Evolutionary conservation across 495 filamentous ascomycete species (phyloP).

Genomic region (Eremomyces bilateralis): DNA sequence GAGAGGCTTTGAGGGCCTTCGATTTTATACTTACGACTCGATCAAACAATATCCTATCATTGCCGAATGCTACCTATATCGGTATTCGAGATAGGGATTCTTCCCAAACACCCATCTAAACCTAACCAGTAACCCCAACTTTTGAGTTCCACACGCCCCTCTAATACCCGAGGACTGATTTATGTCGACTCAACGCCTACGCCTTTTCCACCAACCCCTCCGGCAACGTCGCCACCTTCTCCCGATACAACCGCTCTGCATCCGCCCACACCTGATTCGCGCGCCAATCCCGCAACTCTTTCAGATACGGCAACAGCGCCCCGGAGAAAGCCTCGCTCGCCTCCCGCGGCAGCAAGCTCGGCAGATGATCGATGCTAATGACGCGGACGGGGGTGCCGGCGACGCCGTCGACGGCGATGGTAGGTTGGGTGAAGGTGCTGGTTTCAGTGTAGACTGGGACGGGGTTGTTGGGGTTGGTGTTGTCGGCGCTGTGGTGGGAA

Average conservation of each 20-base stretch:
- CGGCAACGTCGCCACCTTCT: slow-evolving; percentile 62
- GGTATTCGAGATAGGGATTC: background rate
- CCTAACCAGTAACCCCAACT: too few relatives aligned
- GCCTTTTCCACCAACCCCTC: slow-evolving; percentile 8
- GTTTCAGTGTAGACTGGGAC: slow-evolving; percentile 70
- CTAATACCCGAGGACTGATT: too few relatives aligned
- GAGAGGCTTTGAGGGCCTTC: too few relatives aligned
- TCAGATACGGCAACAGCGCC: slow-evolving; percentile 55
- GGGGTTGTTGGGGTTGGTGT: slow-evolving; percentile 50
- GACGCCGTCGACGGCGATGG: slow-evolving; percentile 43
- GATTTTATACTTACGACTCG: too few relatives aligned
- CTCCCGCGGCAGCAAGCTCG: slow-evolving; percentile 68
- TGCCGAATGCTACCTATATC: too few relatives aligned
- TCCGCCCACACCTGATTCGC: slow-evolving; percentile 58
- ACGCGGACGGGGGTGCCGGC: slow-evolving; percentile 41
- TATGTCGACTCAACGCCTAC: too few relatives aligned
- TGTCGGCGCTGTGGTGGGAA: slow-evolving; percentile 17
- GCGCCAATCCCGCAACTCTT: slow-evolving; percentile 54
- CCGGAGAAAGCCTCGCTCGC: slow-evolving; percentile 69
- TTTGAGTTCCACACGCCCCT: too few relatives aligned
- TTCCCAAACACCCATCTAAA: too few relatives aligned
- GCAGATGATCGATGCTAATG: slow-evolving; percentile 82
- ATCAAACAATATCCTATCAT: too few relatives aligned
- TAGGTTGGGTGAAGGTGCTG: slow-evolving; percentile 69
- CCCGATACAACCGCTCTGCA: slow-evolving; percentile 64